Evolutionary conservation across 2,329 filamentous ascomycete species (phyloP).

Genomic region (Ceratocystis colombiana): DNA sequence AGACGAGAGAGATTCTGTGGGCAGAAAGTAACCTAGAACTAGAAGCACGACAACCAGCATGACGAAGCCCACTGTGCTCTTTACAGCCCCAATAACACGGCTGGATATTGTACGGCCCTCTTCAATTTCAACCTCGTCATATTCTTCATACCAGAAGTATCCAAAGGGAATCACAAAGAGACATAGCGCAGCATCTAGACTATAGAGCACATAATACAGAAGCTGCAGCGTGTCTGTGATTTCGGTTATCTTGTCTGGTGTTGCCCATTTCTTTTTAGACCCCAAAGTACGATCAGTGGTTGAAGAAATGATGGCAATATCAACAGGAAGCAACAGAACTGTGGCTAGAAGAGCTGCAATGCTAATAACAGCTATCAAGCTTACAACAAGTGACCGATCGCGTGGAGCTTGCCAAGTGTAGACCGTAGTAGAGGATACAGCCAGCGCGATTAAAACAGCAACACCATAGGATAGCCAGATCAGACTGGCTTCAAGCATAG

Average conservation of each 20-base stretch:
- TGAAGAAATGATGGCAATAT: conserved; percentile 87
- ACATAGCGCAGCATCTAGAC: conserved; percentile 80
- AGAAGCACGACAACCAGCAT: conserved; percentile 72
- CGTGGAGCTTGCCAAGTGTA: conserved; percentile 84
- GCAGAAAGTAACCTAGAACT: conserved; percentile 87
- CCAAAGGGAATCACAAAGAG: conserved; percentile 85
- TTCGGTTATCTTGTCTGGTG: conserved; percentile 62
- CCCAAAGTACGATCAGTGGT: conserved; percentile 68
- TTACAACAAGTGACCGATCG: conserved; percentile 75
- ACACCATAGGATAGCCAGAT: conserved; percentile 93
- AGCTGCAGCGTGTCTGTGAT: conserved; percentile 74
- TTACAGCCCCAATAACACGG: conserved; percentile 72
- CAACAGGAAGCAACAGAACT: conserved; percentile 82
- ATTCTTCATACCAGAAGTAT: conserved; percentile 98
- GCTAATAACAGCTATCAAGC: conserved; percentile 73
- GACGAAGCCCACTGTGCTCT: conserved; percentile 83
- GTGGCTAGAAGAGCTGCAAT: conserved; percentile 82
- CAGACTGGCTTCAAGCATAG: conserved; percentile 53
- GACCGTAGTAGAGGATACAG: conserved; percentile 72
- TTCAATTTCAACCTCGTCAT: conserved; percentile 80
- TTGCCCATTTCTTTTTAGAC: conserved; percentile 89
- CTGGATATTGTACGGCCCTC: conserved; percentile 60
- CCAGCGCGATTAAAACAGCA: conserved; percentile 64
- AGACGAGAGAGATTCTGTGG: conserved; percentile 55
- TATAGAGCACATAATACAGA: conserved; percentile 89